Percentiles rank a stretch among this genome's conserved stretches.
Evolutionary conservation across 768 basidiomycete species (phyloP).

Genomic region (Suillus bovinus): DNA sequence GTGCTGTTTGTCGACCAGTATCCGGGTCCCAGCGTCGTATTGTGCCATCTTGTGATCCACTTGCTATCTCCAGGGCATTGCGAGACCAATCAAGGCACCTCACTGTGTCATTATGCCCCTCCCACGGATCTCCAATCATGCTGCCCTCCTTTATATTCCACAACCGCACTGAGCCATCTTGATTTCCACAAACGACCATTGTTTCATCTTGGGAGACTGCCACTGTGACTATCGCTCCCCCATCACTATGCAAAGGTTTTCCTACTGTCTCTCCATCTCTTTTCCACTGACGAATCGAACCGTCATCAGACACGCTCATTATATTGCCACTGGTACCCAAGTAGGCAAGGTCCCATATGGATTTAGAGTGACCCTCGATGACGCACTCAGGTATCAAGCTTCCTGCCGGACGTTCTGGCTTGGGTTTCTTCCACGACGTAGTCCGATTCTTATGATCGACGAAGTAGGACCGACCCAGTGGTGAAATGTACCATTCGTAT

Average conservation of each 20-base stretch:
- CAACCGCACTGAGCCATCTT: background rate
- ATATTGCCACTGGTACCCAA: background rate
- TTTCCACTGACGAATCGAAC: background rate
- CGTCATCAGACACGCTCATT: background rate
- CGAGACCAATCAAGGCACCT: background rate
- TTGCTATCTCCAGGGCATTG: background rate
- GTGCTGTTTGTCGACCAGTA: background rate
- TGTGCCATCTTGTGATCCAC: slow-evolving; percentile 6
- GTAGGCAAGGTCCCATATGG: background rate
- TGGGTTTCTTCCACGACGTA: background rate
- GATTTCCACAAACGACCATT: background rate
- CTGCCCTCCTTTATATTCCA: background rate
- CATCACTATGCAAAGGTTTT: background rate
- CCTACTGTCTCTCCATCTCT: background rate
- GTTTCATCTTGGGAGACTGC: background rate
- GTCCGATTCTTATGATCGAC: background rate
- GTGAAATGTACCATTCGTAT: background rate
- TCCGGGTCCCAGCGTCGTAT: slow-evolving; percentile 15
- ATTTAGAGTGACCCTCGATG: background rate
- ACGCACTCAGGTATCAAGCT: background rate
- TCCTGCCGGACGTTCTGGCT: background rate
- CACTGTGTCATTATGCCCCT: background rate
- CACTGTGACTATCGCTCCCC: background rate
- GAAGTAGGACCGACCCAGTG: background rate
- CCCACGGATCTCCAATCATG: too few relatives aligned